A percentile compares a stretch with the other conserved stretches of the same genome.
These are phyloP conservation scores for Pseudophaeomoniella oleicola DNA, from an alignment of 2,329 filamentous ascomycete species.

Conservation along the genomic window DNA sequence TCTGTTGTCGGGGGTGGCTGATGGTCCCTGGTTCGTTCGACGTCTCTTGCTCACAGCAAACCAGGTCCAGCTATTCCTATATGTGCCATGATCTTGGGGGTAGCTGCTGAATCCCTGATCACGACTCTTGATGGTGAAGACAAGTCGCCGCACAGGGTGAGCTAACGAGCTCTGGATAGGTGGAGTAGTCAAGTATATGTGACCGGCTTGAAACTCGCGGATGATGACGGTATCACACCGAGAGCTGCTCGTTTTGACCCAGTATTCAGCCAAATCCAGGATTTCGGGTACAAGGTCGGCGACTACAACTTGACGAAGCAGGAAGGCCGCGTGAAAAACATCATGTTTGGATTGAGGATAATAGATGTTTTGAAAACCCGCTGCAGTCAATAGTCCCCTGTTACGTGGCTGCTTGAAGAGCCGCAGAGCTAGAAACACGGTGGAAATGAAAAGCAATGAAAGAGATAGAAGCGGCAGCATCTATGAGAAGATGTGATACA, in stretches of 20 bases:
- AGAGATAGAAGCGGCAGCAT: not conserved
- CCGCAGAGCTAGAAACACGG: not conserved
- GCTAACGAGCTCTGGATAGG: not conserved
- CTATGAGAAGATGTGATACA: not conserved
- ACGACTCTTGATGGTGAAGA: not conserved
- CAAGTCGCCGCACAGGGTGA: not conserved
- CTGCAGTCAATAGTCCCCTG: not conserved
- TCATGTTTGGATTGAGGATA: not conserved
- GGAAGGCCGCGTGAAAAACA: constrained; percentile 7
- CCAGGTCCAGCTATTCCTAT: constrained; percentile 2
- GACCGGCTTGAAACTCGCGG: not conserved
- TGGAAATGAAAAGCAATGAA: not conserved
- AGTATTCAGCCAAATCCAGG: constrained; percentile 9
- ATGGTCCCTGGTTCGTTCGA: not conserved
- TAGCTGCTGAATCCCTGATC: constrained; percentile 2
- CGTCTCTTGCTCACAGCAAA: not conserved
- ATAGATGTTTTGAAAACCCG: not conserved
- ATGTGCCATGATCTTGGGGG: constrained; percentile 1
- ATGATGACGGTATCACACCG: not conserved
- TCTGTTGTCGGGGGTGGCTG: not conserved
- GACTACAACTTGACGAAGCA: constrained; percentile 7
- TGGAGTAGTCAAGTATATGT: not conserved
- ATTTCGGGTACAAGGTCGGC: constrained; percentile 8
- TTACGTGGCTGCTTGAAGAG: not conserved
- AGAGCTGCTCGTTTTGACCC: constrained; percentile 1